Evolutionary conservation across 164 flowering plant species (phyloP), one percentile per base, ranked within the genome.

Genomic region (Pachysandra terminalis): DNA sequence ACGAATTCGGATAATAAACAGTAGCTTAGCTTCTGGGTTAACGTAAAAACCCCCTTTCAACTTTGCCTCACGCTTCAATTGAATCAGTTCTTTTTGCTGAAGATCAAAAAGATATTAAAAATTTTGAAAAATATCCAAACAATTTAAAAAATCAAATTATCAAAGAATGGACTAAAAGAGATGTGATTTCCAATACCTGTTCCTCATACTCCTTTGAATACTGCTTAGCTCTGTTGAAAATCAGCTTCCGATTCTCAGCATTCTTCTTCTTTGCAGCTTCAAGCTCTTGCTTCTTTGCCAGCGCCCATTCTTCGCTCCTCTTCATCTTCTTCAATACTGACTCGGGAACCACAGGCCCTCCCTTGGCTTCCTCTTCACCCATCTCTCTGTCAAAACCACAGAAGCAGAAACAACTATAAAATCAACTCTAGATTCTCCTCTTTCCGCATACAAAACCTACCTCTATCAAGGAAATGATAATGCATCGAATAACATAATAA

Each of bases 1-100:
- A 25, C 88, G 81, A 19, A 87, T 87, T 0, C 91, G 71, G 45
- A 81, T 68, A 40, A 87, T 85, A 22, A 82, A 87, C 70, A 87
- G 25, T 19, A 87, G 69, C 68, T 83, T 87, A 0, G 91, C 82
- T 63, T 87, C 91, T 0, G 91, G 87, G 64, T 74, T 61, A 37
- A 85, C 89, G 70, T 87, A 87, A 51, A 85, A 85, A 0, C 91
- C 91, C 0, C 90, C 90, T 61, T 71, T 78, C 73, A 78, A 37
- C 63, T 68, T 78, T 0, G 84, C 84, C 64, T 81, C 84, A 8
- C 80, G 72, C 63, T 81, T 81, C 75, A 81, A 56, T 25, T 54
- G 25, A 26, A 81, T 76, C 45, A 78, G 37, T 56, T 81, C 84
- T 58, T 61, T 76, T 23, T 78, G 61, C 82, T 80, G 40, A 22